Percentiles rank a stretch among this genome's conserved stretches.
These are phyloP conservation scores for Senna tora DNA, from an alignment of 306 rosid genomes.

Conservation along the genomic window DNA sequence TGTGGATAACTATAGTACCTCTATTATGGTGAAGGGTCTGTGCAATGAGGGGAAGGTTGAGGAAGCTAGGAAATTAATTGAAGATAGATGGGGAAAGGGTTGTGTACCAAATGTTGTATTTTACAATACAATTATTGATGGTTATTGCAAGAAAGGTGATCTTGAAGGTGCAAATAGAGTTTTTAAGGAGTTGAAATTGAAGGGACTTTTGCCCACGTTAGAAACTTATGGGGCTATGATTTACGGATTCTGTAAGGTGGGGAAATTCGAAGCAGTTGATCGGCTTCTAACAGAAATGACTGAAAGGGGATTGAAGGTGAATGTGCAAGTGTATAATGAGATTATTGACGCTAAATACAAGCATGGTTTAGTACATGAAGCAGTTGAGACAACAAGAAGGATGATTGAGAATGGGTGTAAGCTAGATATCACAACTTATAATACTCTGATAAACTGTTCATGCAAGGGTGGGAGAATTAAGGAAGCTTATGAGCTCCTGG, in stretches of 20 bases:
- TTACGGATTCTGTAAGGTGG: constrained; percentile 70
- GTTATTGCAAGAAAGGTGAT: constrained; percentile 74
- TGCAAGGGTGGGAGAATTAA: constrained; percentile 59
- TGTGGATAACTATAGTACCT: constrained; percentile 72
- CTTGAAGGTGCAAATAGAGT: constrained; percentile 49
- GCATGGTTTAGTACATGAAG: constrained; percentile 50
- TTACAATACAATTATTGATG: constrained; percentile 70
- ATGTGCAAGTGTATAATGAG: constrained; percentile 58
- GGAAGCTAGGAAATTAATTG: constrained; percentile 67
- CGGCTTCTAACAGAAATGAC: constrained; percentile 64
- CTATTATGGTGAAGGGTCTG: constrained; percentile 66
- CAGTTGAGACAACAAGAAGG: constrained; percentile 44
- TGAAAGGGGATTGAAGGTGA: constrained; percentile 61
- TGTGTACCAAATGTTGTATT: constrained; percentile 79
- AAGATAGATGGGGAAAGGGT: constrained; percentile 66
- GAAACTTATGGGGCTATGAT: constrained; percentile 70
- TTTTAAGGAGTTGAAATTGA: constrained; percentile 68
- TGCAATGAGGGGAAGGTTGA: constrained; percentile 67
- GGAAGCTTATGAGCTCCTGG: constrained; percentile 67
- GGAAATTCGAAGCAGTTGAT: constrained; percentile 60
- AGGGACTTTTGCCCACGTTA: constrained; percentile 64
- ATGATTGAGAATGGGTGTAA: constrained; percentile 67
- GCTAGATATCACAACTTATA: constrained; percentile 75
- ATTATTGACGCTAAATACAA: constrained; percentile 67
- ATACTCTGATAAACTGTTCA: constrained; percentile 60